A percentile compares a stretch with the other conserved stretches of the same genome.
These are phyloP conservation scores for Clitocybe nebularis DNA, from an alignment of 1,284 basidiomycete species.

Conservation along the genomic window DNA sequence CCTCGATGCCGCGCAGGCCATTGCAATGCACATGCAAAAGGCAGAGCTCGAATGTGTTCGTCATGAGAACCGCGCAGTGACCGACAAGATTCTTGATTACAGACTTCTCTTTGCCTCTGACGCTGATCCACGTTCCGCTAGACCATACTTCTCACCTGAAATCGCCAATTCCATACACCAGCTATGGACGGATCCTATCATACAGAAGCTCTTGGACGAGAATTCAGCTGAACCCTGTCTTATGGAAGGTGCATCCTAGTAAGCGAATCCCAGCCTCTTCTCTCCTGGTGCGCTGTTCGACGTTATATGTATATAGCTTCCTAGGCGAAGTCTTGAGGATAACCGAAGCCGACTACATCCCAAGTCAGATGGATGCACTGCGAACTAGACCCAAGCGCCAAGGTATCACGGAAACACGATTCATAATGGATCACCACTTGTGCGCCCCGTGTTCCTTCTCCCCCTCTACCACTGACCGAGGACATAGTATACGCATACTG, in stretches of 20 bases:
- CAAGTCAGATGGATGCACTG: constrained; percentile 87
- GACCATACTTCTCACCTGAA: constrained; percentile 54
- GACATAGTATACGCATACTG: constrained; percentile 86
- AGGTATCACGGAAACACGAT: constrained; percentile 89
- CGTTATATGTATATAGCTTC: constrained; percentile 59
- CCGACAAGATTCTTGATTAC: constrained; percentile 63
- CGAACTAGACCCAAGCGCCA: constrained; percentile 88
- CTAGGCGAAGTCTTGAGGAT: constrained; percentile 85
- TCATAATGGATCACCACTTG: constrained; percentile 65
- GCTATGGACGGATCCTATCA: constrained; percentile 90
- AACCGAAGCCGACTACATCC: constrained; percentile 75
- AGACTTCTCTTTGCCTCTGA: constrained; percentile 31
- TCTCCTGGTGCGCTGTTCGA: constrained; percentile 3
- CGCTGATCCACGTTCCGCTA: constrained; percentile 33
- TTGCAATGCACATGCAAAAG: constrained; percentile 86
- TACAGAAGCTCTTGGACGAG: constrained; percentile 79
- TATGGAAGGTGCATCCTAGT: constrained; percentile 95
- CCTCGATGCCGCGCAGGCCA: constrained; percentile 85
- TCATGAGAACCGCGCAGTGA: constrained; percentile 70
- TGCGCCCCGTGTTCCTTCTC: constrained; percentile 35
- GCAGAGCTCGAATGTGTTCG: constrained; percentile 83
- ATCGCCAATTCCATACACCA: constrained; percentile 78
- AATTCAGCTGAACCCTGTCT: constrained; percentile 88
- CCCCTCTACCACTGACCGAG: background rate
- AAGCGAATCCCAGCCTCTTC: constrained; percentile 28